These are phyloP conservation scores for Huntiella abstrusa DNA, from an alignment of 2,329 filamentous ascomycete genomes.

Conservation along the genomic window DNA sequence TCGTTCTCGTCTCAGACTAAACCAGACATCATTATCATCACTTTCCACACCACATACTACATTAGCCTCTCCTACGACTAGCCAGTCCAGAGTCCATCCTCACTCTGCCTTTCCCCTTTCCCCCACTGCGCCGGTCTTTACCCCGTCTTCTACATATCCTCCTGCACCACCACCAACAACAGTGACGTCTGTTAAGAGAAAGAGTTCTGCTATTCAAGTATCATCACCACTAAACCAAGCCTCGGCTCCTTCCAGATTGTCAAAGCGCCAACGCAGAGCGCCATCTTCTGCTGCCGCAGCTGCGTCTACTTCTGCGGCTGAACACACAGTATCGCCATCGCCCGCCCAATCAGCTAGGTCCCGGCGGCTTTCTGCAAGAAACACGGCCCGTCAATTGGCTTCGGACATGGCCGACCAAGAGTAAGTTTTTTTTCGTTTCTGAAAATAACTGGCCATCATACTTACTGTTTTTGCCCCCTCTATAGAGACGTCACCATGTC, in stretches of 20 bases:
- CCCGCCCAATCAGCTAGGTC: no score
- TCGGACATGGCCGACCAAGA: constrained; percentile 55
- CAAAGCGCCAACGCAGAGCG: background rate
- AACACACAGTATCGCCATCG: no score
- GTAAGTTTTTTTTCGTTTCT: constrained; percentile 26
- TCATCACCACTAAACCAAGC: constrained; percentile 14
- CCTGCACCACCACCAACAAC: background rate
- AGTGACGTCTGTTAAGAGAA: constrained; percentile 49
- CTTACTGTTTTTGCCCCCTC: constrained; percentile 4
- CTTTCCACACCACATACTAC: constrained; percentile 15
- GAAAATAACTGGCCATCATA: constrained; percentile 10
- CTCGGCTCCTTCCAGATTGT: background rate
- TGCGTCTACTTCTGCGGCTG: no score
- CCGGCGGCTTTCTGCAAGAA: no score
- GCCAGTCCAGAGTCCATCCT: background rate
- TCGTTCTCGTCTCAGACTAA: constrained; percentile 20
- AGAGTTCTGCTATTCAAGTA: constrained; percentile 24
- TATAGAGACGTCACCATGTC: constrained; percentile 17
- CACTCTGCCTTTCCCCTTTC: background rate
- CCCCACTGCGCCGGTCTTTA: background rate
- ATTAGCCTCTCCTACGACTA: background rate
- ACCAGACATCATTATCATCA: constrained; percentile 17
- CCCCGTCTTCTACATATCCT: background rate
- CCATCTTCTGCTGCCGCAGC: background rate
- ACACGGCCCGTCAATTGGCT: constrained; percentile 13